Base-by-base conservation (phyloP, 371 early-diverging fungal species). In the Mortierella sp. region DNA sequence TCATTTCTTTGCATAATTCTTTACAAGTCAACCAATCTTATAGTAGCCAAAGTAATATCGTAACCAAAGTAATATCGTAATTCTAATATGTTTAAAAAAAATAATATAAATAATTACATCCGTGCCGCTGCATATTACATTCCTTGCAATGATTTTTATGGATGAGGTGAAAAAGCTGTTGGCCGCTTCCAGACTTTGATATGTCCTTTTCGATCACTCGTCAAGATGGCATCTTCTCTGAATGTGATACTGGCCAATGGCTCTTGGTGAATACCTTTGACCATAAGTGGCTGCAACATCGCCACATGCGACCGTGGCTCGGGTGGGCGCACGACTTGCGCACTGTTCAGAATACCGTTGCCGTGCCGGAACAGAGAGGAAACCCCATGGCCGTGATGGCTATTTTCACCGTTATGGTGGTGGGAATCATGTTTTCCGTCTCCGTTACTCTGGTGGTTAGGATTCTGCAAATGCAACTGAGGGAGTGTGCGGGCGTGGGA, bases 161-260 rank as follows among this genome's bases (percentile, higher is more conserved):
- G 21, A 43, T 74, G 68, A 45, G 63, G 68, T 13, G 65, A 28
- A 28, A 28, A 28, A 28, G 28, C 2, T 28, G 28, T 28, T 28
- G 97, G 97, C 21, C 97, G 86, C 66, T 85, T 74, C 97, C 97
- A 97, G 13, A 94, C 77, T 71, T 91, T 93, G 52, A 97, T 86
- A 43, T 88, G 84, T 0, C 98, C 98, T 8, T 88, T 74, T 43
- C 93, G 91, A 81, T 96, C 96, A 0, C 95, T 92, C 0, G 96
- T 96, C 24, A 96, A 90, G 24, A 97, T 84, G 6, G 90, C 86
- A 82, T 95, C 94, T 59, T 94, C 96, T n/a, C 94, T 87, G 80
- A 97, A 95, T 28, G 90, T 88, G 8, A 97, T 71, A 7, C 91
- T 88, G 28, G 89, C 87, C 45, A 95, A 73, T 1, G 96, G 95